Conservation (phyloP, 352 stramenopile genomes). For the Sclerospora graminicola region DNA sequence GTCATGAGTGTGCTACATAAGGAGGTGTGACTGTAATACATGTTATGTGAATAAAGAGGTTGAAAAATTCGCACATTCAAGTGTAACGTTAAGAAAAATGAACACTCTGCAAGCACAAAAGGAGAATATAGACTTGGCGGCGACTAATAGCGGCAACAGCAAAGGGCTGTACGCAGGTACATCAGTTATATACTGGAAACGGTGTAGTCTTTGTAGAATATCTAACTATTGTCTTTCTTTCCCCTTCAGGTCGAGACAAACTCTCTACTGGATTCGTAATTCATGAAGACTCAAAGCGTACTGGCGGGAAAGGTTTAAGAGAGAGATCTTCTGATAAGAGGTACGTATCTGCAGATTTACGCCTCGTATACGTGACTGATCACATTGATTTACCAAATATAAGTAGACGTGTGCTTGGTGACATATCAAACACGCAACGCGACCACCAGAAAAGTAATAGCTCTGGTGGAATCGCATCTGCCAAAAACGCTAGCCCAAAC, state of each 20-base stretch:
- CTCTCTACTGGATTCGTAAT: conserved; percentile 22
- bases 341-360: conserved; percentile 11
- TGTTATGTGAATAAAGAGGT: no score
- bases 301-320: conserved; percentile 23
- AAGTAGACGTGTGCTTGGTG: conserved; percentile 48
- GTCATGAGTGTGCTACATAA: no score
- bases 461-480: not conserved
- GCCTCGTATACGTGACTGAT: no score
- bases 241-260: conserved; percentile 8
- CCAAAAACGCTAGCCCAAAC: conserved; percentile 13
- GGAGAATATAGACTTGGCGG: conserved; percentile 50
- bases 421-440: conserved; percentile 72
- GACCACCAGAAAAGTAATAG: conserved; percentile 16
- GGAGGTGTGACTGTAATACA: no score
- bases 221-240: not conserved
- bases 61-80: not conserved
- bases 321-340: conserved; percentile 34
- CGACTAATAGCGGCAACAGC: conserved; percentile 4
- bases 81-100: conserved; percentile 18
- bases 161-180: conserved; percentile 28
- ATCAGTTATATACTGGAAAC: not conserved
- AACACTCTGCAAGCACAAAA: conserved; percentile 56
- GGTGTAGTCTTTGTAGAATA: not conserved
- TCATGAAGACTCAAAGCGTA: conserved; percentile 31
- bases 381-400: not conserved